Conservation (phyloP, 208 protist species). For the Naegleria gruberi region DNA sequence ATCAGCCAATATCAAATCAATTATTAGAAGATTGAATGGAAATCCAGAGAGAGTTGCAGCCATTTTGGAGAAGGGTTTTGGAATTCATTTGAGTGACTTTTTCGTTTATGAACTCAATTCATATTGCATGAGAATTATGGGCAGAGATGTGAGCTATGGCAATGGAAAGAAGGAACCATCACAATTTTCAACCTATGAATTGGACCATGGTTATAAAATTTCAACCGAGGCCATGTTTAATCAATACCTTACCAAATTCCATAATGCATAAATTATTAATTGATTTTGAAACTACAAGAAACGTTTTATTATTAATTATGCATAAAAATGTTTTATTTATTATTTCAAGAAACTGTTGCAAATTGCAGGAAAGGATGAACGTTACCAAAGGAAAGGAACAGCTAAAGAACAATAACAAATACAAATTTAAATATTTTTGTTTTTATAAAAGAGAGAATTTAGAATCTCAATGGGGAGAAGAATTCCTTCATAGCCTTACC, state of each 20-base stretch:
- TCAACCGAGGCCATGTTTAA: neutral
- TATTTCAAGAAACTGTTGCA: too few species aligned
- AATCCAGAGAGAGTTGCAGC: neutral
- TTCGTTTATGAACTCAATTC: neutral
- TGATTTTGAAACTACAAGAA: too few species aligned
- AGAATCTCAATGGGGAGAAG: conserved; percentile 13
- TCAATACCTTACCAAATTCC: neutral
- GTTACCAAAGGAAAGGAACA: too few species aligned
- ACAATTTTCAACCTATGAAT: neutral
- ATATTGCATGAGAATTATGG: neutral
- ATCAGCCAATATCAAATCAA: neutral
- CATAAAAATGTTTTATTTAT: too few species aligned
- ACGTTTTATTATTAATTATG: too few species aligned
- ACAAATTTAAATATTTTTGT: neutral
- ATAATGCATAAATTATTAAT: too few species aligned
- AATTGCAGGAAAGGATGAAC: too few species aligned
- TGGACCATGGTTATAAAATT: neutral
- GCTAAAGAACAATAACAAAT: too few species aligned
- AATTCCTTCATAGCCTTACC: conserved; percentile 46
- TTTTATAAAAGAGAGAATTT: neutral
- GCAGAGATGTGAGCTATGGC: neutral
- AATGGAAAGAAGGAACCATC: neutral
- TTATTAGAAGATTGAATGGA: neutral
- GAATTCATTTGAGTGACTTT: neutral
- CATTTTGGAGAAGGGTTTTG: neutral